Base-by-base conservation (phyloP, 2,329 filamentous ascomycete genomes). In the Cladosporium oxysporum region DNA sequence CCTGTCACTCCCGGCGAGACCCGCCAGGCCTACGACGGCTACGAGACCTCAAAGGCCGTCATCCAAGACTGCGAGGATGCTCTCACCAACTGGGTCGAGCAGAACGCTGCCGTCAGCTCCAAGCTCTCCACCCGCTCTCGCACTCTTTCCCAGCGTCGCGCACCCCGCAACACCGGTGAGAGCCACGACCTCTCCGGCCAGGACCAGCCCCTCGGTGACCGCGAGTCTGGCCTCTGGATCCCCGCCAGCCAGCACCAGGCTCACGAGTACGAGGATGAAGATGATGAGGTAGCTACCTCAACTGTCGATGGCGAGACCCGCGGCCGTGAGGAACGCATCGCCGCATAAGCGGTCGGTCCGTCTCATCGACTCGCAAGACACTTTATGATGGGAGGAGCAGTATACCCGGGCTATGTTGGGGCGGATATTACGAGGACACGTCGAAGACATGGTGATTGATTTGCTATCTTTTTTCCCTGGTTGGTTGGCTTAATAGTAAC, bases 1-100 rank as follows among this genome's bases (percentile, higher is more conserved):
- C 95, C 95, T 1, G 95, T 99, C 64, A 99, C 95, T 6, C 95
- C 95, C 28, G 95, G 95, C 72, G 95, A 99, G 85, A 98, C 94
- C 23, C 91, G 95, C 70, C 88, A 92, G 62, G 93, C 95, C 1
- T 99, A 99, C 76, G 95, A 99, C 76, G 95, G 95, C 69, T 99
- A 99, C 78, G 95, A 99, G 79, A 93, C 93, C 69, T 96, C 92
- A 86, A 98, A 97, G 83, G 94, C 87, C 70, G 98, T 99, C 80
- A 98, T 99, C 76, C 95, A 99, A 82, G 95, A 99, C 80, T 99
- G 95, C 79, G 95, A 99, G 81, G 93, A 98, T 77, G 87, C 95
- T 1, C 88, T 99, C 68, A 97, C 93, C 78, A 97, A 97, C 84
- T 99, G 95, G 95, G 93, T 98, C 47, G 87, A 88, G 66, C 90